phyloP scores from a whole-genome alignment of 108 stramenopile genomes.

The Cyclotella cryptica region DNA sequence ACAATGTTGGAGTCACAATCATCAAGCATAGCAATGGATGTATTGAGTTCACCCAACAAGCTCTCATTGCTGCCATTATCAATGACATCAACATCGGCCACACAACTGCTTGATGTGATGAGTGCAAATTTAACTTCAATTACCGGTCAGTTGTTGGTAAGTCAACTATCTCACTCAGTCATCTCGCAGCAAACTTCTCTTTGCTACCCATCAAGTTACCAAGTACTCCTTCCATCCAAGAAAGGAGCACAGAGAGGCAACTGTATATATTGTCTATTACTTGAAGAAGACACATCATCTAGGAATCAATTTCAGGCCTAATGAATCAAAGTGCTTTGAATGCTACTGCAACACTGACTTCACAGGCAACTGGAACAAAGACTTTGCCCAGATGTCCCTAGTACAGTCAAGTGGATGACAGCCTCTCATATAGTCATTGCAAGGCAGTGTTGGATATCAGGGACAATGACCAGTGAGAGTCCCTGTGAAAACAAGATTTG shows the following conservation, averaged over 20 bases:
- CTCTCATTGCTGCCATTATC: conserved; percentile 14
- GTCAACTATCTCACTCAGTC: not conserved
- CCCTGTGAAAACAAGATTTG: too few species aligned
- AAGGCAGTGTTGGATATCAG: too few species aligned
- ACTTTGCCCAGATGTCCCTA: conserved; percentile 5
- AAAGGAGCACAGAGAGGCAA: conserved; percentile 31
- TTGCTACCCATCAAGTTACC: conserved; percentile 29
- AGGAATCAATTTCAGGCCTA: conserved; percentile 24
- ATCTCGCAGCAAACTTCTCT: not conserved
- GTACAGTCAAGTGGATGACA: conserved; percentile 12
- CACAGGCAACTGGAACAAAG: conserved; percentile 23
- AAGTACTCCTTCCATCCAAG: conserved; percentile 35
- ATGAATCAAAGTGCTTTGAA: conserved; percentile 31
- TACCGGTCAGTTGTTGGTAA: not conserved
- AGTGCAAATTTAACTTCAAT: not conserved
- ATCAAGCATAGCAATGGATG: not conserved
- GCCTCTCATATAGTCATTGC: too few species aligned
- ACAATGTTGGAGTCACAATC: conserved; percentile 9
- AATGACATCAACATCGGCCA: conserved; percentile 8
- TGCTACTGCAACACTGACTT: conserved; percentile 33
- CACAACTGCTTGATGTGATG: not conserved
- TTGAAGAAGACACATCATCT: conserved; percentile 34
- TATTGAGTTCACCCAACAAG: not conserved
- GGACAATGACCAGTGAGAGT: too few species aligned
- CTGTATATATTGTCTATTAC: conserved; percentile 29